Base-by-base conservation (phyloP, 306 rosid species). In the Prunus mongolica region DNA sequence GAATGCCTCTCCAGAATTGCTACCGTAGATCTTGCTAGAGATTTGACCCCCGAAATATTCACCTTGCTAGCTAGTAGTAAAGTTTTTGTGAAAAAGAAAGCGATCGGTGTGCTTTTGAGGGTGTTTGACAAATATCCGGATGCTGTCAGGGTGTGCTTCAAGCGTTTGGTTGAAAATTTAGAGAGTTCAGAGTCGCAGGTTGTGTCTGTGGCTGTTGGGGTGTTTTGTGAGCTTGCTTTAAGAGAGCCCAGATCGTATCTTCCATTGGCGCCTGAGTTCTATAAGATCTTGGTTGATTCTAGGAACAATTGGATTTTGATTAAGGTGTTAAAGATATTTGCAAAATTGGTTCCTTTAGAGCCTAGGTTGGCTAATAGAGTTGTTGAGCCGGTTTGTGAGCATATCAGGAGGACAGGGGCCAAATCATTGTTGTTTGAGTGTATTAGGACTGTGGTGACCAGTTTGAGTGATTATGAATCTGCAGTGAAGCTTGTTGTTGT, bases 251-350 rank as follows among this genome's bases (percentile, higher is more conserved):
- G 60, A 64, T 86, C 98, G 10, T 92, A 92, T 82, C 91, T 95
- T 60, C 98, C 97, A 0, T 65, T 95, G 83, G 97, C 97, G 22
- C 98, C 98, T 0, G 97, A 95, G 83, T 95, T 95, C 80, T 88
- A 89, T 56, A 86, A 80, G 69, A 83, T 95, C 79, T 81, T 92
- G 84, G 84, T 84, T 44, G 93, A 92, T 77, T 90, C 87, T 10
- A 92, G 83, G 91, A 95, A 95, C 79, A 95, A 92, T 74, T 95
- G 97, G 98, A 83, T 95, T 65, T 56, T 92, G 62, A 95, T 95
- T 41, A 95, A 95, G 88, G 86, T 86, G 76, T 68, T 95, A 50
- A 95, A 92, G 84, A 89, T 95, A 47, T 95, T 95, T 75, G 78
- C 92, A 1, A 87, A 86, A 77, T 81, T 95, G 87, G 97, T 86